Evolutionary conservation across 2,329 filamentous ascomycete species (phyloP).

Genomic region (Neonectria faginata): DNA sequence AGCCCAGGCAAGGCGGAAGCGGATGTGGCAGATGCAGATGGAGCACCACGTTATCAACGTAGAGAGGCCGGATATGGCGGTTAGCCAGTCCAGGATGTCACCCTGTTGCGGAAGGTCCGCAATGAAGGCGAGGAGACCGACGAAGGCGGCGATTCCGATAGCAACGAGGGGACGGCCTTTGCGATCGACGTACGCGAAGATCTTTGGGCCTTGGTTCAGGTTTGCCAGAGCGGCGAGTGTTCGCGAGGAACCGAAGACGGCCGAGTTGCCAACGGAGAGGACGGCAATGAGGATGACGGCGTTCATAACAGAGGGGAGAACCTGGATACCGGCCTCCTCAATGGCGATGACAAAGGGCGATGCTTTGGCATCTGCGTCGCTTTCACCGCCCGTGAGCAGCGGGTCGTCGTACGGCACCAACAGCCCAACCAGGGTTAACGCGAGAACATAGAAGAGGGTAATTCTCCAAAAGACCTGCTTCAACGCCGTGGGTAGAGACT

Average conservation of each 20-base stretch:
- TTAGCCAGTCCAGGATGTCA: constrained; percentile 82
- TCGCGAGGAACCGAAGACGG: constrained; percentile 90
- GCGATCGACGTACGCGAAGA: constrained; percentile 85
- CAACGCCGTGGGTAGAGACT: constrained; percentile 85
- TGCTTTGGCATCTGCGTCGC: constrained; percentile 74
- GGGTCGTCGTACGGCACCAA: constrained; percentile 80
- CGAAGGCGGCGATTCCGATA: constrained; percentile 72
- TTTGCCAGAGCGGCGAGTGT: constrained; percentile 91
- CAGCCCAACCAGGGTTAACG: constrained; percentile 82
- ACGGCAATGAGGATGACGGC: constrained; percentile 93
- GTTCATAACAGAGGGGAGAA: constrained; percentile 91
- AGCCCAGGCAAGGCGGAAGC: constrained; percentile 86
- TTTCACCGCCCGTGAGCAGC: constrained; percentile 68
- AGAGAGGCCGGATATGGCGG: constrained; percentile 78
- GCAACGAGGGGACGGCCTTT: constrained; percentile 82
- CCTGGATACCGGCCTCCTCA: constrained; percentile 81
- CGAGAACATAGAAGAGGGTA: constrained; percentile 88
- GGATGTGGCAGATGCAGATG: constrained; percentile 91
- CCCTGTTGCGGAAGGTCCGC: constrained; percentile 71
- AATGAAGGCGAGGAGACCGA: constrained; percentile 84
- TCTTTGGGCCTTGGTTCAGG: constrained; percentile 81
- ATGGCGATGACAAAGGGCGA: constrained; percentile 97
- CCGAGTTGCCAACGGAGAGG: constrained; percentile 89
- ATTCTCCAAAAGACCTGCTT: constrained; percentile 98
- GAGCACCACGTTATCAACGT: constrained; percentile 84